These are phyloP conservation scores for Penicillium ochrochloron DNA, from an alignment of 495 filamentous ascomycete genomes.

Conservation along the genomic window DNA sequence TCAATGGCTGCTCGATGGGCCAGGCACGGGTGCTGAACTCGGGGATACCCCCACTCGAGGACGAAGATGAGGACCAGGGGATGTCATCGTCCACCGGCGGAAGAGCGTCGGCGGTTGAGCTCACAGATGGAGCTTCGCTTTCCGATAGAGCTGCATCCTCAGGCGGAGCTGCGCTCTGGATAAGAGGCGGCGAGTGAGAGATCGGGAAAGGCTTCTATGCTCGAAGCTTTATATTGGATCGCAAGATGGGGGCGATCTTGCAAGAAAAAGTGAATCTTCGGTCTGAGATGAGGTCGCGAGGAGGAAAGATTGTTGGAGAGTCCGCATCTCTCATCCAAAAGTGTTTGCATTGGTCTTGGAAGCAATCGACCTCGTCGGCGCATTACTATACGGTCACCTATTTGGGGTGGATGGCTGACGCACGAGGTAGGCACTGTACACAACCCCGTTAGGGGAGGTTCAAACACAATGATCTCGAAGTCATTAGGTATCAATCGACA, in stretches of 20 bases:
- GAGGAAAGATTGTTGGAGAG: neutral
- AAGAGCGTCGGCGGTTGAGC: neutral
- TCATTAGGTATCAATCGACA: neutral
- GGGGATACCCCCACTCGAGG: neutral
- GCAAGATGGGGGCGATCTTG: neutral
- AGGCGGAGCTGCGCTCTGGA: neutral
- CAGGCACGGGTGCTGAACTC: conserved; percentile 5
- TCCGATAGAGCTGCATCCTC: too few species aligned
- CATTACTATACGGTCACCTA: neutral
- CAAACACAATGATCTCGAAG: neutral
- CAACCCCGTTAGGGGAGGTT: neutral
- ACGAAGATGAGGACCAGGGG: neutral
- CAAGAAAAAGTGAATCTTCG: neutral
- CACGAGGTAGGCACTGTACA: neutral
- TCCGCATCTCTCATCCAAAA: neutral
- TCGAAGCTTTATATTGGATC: neutral
- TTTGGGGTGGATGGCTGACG: neutral
- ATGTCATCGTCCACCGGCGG: neutral
- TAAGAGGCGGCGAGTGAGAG: neutral
- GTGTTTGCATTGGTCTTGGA: neutral
- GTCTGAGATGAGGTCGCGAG: neutral
- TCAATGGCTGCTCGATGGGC: neutral
- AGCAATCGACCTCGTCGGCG: neutral
- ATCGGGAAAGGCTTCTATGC: neutral
- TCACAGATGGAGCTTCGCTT: neutral